Conservation (phyloP, 73 alveolate species). For the Tetrahymena borealis region DNA sequence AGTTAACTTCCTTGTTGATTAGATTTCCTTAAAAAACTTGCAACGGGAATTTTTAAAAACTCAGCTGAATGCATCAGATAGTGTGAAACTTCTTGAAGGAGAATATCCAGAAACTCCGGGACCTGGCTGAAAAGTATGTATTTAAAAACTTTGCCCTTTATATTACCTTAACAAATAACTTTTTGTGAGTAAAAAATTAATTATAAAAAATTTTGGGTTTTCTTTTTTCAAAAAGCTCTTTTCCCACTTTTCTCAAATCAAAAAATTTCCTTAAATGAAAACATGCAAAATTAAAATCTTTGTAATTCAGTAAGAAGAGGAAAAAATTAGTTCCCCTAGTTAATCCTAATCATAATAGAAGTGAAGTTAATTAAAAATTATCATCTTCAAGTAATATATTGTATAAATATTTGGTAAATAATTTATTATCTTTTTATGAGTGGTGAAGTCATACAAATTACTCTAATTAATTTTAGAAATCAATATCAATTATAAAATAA, state of each 20-base stretch:
- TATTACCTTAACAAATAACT: not conserved
- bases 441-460: no score
- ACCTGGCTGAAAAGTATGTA: not conserved
- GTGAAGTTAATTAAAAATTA: no score
- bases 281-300: not conserved
- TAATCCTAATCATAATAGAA: not conserved
- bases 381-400: no score
- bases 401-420: no score
- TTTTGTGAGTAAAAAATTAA: not conserved
- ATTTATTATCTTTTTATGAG: no score
- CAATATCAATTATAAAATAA: no score
- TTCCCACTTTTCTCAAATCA: not conserved
- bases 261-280: not conserved
- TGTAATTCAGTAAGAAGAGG: no score
- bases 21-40: not conserved
- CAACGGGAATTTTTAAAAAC: not conserved
- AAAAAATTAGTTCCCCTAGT: no score
- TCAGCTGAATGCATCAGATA: slow-evolving; percentile 1
- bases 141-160: not conserved
- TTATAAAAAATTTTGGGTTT: not conserved
- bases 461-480: no score
- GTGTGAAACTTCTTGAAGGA: not conserved
- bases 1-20: not conserved
- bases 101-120: slow-evolving; percentile 2
- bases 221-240: not conserved